Conservation (phyloP, 352 stramenopile species). For the Pythium myriotylum region DNA sequence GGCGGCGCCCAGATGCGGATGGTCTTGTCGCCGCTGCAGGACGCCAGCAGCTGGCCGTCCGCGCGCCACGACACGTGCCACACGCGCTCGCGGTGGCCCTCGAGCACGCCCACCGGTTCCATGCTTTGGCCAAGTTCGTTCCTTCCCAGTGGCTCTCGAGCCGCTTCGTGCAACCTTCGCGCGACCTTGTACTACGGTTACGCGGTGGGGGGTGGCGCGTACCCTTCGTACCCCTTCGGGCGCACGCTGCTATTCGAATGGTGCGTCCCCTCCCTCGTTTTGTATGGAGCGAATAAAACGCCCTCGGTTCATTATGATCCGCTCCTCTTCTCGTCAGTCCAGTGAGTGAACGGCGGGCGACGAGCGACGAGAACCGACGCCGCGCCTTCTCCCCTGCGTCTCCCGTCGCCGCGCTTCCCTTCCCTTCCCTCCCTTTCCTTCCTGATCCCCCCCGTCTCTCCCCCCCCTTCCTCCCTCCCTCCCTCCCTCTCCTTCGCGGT, state of each 20-base stretch:
- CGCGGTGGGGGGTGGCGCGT: background rate
- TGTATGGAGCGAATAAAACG: constrained; percentile 31
- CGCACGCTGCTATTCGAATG: constrained; percentile 9
- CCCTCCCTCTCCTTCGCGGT: too few species aligned
- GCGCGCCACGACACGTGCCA: constrained; percentile 92
- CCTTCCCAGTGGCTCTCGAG: too few species aligned
- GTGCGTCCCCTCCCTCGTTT: constrained; percentile 23
- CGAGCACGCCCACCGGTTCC: constrained; percentile 60
- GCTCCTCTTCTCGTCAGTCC: constrained; percentile 21
- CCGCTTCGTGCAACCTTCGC: constrained; percentile 21
- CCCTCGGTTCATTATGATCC: constrained; percentile 39
- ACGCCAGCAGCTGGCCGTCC: constrained; percentile 86
- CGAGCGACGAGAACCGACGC: background rate
- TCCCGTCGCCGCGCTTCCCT: too few species aligned
- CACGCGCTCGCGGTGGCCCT: constrained; percentile 87
- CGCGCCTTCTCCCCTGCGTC: background rate
- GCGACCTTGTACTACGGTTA: constrained; percentile 11
- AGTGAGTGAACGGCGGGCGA: constrained; percentile 18
- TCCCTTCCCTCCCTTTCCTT: too few species aligned
- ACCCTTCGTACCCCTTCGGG: constrained; percentile 2
- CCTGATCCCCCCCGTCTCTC: too few species aligned
- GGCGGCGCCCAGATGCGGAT: constrained; percentile 81
- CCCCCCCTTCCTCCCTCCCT: too few species aligned
- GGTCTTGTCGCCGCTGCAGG: constrained; percentile 90
- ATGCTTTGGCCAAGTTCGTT: too few species aligned